Evolutionary conservation across 257 asterid species (phyloP).

Genomic region (Jasminum sambac): DNA sequence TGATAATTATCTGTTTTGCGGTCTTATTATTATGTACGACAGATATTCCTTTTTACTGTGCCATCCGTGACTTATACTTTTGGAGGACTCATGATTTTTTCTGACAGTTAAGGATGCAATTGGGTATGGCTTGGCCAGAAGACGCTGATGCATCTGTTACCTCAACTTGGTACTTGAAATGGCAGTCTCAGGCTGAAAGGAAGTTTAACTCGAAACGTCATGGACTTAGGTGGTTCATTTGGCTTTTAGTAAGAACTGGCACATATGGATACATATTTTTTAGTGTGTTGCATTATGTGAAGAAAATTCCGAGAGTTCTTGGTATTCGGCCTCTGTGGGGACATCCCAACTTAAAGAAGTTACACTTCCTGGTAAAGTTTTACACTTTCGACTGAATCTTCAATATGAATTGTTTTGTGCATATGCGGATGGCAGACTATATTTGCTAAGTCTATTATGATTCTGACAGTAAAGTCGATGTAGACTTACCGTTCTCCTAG

Average conservation of each 20-base stretch:
- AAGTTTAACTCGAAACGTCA: slow-evolving; percentile 57
- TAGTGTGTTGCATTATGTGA: slow-evolving; percentile 54
- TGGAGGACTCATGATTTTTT: slow-evolving; percentile 20
- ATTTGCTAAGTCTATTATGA: slow-evolving; percentile 17
- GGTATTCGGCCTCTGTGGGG: slow-evolving; percentile 76
- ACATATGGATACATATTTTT: slow-evolving; percentile 64
- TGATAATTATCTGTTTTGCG: slow-evolving; percentile 11
- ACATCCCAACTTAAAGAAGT: slow-evolving; percentile 75
- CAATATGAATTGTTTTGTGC: slow-evolving; percentile 6
- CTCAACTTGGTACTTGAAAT: slow-evolving; percentile 84
- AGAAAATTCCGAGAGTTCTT: slow-evolving; percentile 67
- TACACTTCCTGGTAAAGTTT: slow-evolving; percentile 69
- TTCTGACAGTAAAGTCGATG: slow-evolving; percentile 11
- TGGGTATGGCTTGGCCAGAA: slow-evolving; percentile 99
- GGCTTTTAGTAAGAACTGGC: slow-evolving; percentile 73
- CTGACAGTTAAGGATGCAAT: slow-evolving; percentile 60
- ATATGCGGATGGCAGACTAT: slow-evolving; percentile 12
- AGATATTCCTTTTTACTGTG: slow-evolving; percentile 16
- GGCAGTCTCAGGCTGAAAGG: slow-evolving; percentile 83
- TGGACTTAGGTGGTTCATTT: slow-evolving; percentile 67
- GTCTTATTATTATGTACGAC: slow-evolving; percentile 18
- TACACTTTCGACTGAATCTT: slow-evolving; percentile 24
- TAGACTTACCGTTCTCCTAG: slow-evolving; percentile 3
- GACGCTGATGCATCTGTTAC: slow-evolving; percentile 61
- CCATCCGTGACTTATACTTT: slow-evolving; percentile 18